Conservation (phyloP, 2,329 filamentous ascomycete species). For the Penicillium sp. region DNA sequence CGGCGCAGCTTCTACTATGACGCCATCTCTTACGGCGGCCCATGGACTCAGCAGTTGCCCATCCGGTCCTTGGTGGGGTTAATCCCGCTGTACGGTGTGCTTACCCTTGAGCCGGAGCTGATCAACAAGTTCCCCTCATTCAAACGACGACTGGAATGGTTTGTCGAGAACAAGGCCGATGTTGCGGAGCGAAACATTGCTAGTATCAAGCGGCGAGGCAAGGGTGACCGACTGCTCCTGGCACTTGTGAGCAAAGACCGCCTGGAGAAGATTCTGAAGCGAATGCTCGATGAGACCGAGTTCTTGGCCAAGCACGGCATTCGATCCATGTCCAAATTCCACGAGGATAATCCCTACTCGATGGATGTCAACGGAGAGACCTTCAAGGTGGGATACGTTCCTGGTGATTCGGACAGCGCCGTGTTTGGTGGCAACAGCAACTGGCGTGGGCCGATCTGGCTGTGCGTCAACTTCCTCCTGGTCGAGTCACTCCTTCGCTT, state of each 20-base stretch:
- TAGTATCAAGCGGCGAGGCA: conserved; percentile 85
- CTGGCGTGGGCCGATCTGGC: conserved; percentile 94
- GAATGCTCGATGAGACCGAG: conserved; percentile 92
- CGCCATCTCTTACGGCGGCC: conserved; percentile 92
- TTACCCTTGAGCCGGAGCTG: conserved; percentile 90
- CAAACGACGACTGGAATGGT: conserved; percentile 92
- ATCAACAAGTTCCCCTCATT: conserved; percentile 89
- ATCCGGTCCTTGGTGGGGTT: conserved; percentile 89
- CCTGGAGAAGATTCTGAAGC: conserved; percentile 81
- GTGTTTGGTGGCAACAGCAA: conserved; percentile 97
- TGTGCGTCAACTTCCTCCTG: conserved; percentile 92
- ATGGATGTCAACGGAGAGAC: conserved; percentile 94
- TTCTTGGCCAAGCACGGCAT: conserved; percentile 90
- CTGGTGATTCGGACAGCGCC: conserved; percentile 93
- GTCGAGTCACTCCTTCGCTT: conserved; percentile 94
- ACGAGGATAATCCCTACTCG: conserved; percentile 84
- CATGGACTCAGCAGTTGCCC: conserved; percentile 88
- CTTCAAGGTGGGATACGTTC: conserved; percentile 84
- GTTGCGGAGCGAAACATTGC: conserved; percentile 92
- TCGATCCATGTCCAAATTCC: conserved; percentile 85
- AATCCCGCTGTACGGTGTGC: conserved; percentile 87
- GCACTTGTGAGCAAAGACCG: conserved; percentile 91
- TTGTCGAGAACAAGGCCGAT: conserved; percentile 82
- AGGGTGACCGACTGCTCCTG: conserved; percentile 81
- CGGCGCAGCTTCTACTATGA: conserved; percentile 83